Evolutionary conservation across 1,139 yeast genomes (phyloP), one percentile per base, ranked within the genome.

Genomic region (Yamadazyma atmosphaerica): DNA sequence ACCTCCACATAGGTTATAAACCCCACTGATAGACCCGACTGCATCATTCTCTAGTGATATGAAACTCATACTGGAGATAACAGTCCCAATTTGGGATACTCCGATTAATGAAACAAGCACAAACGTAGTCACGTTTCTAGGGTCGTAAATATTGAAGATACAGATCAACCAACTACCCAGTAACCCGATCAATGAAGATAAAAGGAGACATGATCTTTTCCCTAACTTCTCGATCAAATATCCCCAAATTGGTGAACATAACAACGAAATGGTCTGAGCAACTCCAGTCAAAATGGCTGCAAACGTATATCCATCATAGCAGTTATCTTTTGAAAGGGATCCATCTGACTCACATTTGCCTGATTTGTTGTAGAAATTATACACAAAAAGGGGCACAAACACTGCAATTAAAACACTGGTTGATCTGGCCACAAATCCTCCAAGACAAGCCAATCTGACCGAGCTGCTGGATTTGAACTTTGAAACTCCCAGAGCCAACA

Each of bases 271-370:
- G 0, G 81, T 68, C 47, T 83, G 84, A 1, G 81, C 72, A 12
- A 83, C 75, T 3, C 92, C 92, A 0, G 86, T 77, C 19, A 83
- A 59, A 33, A 83, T 80, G 1, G 88, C 87, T 6, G 88, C 76
- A 44, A 77, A 72, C 3, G 80, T 65, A 47, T 80, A 82, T 0
- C 86, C 88, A 35, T 80, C 83, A 41, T 75, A 72, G 49, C 90
- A 83, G 23, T 71, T 68, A 15, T 60, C 55, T 39, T 67, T 66
- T 13, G 55, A 54, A 1, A 66, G 62, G 35, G 46, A 41, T 9
- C 52, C 54, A 33, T 65, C 67, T 33, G 53, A 39, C 4, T 65
- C 59, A 52, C 87, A 81, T 35, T 60, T 52, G 0, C 83, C 85
- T 2, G 61, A 59, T 33, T 63, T 56, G 43, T 68, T 66, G 56